Evolutionary conservation across 2,329 filamentous ascomycete species (phyloP).

Genomic region (Alternaria triticimaculans): DNA sequence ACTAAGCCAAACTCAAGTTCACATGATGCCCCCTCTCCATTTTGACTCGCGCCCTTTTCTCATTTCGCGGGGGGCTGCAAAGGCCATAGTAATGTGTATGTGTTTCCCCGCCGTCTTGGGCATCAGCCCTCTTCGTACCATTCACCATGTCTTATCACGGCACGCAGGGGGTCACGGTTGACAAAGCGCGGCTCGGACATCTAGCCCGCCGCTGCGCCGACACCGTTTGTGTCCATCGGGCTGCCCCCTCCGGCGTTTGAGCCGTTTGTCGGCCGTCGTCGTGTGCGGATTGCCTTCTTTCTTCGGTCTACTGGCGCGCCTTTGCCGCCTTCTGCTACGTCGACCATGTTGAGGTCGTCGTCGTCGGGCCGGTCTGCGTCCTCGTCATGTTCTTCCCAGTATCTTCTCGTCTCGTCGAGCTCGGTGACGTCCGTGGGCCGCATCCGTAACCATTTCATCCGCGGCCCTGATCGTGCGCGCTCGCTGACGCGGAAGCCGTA

Average conservation of each 20-base stretch:
- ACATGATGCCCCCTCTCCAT: not conserved
- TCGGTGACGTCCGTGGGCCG: constrained; percentile 81
- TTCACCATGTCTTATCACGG: not conserved
- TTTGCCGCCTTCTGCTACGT: constrained; percentile 42
- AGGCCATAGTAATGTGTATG: not conserved
- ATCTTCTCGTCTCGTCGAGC: constrained; percentile 73
- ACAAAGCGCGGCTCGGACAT: not conserved
- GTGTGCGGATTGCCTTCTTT: constrained; percentile 48
- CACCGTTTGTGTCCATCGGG: constrained; percentile 52
- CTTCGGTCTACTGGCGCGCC: constrained; percentile 36
- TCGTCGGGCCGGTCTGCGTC: constrained; percentile 46
- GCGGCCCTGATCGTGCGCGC: constrained; percentile 83
- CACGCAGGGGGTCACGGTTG: not conserved
- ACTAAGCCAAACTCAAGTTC: not conserved
- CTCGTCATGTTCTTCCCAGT: constrained; percentile 51
- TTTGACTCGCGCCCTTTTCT: not conserved
- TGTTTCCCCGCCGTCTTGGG: not conserved
- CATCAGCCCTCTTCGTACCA: not conserved
- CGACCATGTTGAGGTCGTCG: constrained; percentile 50
- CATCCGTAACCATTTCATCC: constrained; percentile 95
- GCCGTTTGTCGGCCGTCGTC: constrained; percentile 45
- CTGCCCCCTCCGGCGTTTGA: constrained; percentile 39
- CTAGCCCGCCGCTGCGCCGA: constrained; percentile 37
- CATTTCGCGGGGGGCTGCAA: not conserved
- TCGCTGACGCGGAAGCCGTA: constrained; percentile 97